A percentile compares a stretch with the other conserved stretches of the same genome.
phyloP scores from a whole-genome alignment of 2,329 filamentous ascomycete species.

The Neopestalotiopsis sp. region DNA sequence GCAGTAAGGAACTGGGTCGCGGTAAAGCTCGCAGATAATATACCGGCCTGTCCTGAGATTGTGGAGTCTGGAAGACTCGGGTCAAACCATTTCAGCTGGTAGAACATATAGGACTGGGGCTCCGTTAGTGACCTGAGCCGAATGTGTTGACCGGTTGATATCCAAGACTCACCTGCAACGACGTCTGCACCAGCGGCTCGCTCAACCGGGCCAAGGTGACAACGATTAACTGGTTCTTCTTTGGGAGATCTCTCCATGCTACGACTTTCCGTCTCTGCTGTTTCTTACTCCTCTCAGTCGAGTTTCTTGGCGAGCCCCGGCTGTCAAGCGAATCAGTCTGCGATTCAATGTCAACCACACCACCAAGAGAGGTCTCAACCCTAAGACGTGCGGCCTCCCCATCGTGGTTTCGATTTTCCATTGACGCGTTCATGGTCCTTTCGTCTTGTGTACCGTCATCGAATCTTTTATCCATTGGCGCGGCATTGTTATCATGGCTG shows the following conservation, averaged over 20 bases:
- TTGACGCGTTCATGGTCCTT: too few relatives aligned
- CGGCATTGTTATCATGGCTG: neutral
- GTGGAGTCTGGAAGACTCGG: constrained; percentile 59
- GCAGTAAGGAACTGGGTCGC: constrained; percentile 83
- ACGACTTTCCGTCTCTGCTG: constrained; percentile 19
- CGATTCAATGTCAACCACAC: neutral
- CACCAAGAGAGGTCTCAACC: neutral
- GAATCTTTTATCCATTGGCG: neutral
- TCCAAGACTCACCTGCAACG: constrained; percentile 52
- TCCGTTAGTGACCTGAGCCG: neutral
- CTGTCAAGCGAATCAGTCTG: neutral
- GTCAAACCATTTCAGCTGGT: constrained; percentile 82
- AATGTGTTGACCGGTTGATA: neutral
- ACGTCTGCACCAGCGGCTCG: constrained; percentile 83
- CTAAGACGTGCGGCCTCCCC: neutral
- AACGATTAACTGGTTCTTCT: constrained; percentile 78
- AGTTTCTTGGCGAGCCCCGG: neutral
- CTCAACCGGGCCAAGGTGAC: constrained; percentile 79
- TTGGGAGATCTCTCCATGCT: constrained; percentile 58
- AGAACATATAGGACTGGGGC: constrained; percentile 79
- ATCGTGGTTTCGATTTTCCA: neutral
- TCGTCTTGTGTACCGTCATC: neutral
- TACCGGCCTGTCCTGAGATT: constrained; percentile 77
- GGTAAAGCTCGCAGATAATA: constrained; percentile 80
- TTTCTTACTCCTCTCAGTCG: neutral